Percentiles rank a stretch among this genome's conserved stretches.
These are phyloP conservation scores for Blumeria graminis DNA, from an alignment of 2,329 filamentous ascomycete genomes.

Conservation along the genomic window DNA sequence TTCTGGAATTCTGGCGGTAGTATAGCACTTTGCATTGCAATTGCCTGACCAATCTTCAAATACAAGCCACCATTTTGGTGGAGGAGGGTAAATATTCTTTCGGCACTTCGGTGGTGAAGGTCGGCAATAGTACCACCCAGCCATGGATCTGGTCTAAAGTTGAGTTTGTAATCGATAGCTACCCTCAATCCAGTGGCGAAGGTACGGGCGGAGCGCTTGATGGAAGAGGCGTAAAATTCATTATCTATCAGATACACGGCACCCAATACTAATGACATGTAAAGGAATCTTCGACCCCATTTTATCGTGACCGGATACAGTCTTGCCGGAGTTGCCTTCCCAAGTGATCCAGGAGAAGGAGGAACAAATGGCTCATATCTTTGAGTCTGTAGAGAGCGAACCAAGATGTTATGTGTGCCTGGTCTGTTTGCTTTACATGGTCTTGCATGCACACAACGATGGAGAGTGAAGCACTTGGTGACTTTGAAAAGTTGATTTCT, in stretches of 20 bases:
- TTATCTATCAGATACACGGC: conserved; percentile 44
- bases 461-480: no score
- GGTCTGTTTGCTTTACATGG: not conserved
- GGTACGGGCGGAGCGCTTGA: conserved; percentile 57
- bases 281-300: conserved; percentile 53
- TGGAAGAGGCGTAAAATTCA: conserved; percentile 52
- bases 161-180: conserved; percentile 86
- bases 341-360: conserved; percentile 56
- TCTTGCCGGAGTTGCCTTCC: conserved; percentile 44
- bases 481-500: no score
- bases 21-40: conserved; percentile 92
- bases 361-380: conserved; percentile 43
- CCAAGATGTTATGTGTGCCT: not conserved
- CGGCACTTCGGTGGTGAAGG: conserved; percentile 62
- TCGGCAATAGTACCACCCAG: conserved; percentile 50
- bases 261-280: conserved; percentile 33
- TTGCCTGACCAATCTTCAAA: conserved; percentile 92
- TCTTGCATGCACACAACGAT: no score
- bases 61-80: conserved; percentile 79
- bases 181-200: conserved; percentile 60
- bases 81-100: conserved; percentile 59
- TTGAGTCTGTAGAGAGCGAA: conserved; percentile 15
- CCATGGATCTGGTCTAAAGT: conserved; percentile 63
- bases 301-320: conserved; percentile 44
- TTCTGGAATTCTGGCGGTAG: conserved; percentile 83